Percentiles rank a stretch among this genome's conserved stretches.
These are phyloP conservation scores for Opeltia flavorubescens DNA, from an alignment of 495 filamentous ascomycete genomes.

Conservation along the genomic window DNA sequence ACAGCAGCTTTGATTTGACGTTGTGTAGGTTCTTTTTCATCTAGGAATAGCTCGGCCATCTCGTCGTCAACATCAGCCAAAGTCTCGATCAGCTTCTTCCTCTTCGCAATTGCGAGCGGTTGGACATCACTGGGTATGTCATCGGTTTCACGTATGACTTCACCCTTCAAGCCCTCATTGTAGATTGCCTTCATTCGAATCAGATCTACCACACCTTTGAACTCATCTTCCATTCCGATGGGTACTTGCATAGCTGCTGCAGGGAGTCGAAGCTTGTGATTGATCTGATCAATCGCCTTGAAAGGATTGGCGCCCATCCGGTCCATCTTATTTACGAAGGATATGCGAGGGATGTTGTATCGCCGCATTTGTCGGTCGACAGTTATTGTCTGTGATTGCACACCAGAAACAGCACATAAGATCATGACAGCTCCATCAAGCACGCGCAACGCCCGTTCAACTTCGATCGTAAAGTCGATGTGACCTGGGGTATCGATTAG, in stretches of 20 bases:
- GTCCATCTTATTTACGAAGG: constrained; percentile 99
- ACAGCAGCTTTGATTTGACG: constrained; percentile 84
- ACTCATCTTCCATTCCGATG: constrained; percentile 84
- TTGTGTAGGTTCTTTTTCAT: constrained; percentile 60
- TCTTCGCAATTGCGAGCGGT: constrained; percentile 61
- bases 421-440: constrained; percentile 98
- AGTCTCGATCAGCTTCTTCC: constrained; percentile 79
- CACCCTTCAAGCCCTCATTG: constrained; percentile 71
- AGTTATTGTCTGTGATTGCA: constrained; percentile 96
- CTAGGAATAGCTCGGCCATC: constrained; percentile 91
- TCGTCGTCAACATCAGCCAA: constrained; percentile 97
- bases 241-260: constrained; percentile 93
- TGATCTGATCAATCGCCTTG: constrained; percentile 95
- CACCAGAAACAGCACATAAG: constrained; percentile 90
- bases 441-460: constrained; percentile 89
- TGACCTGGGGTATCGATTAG: constrained; percentile 98
- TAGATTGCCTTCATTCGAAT: constrained; percentile 87
- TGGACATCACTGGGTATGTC: constrained; percentile 68
- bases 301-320: constrained; percentile 97
- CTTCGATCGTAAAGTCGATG: constrained; percentile 99
- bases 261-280: constrained; percentile 78
- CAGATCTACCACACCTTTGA: constrained; percentile 88
- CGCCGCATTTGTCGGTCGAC: constrained; percentile 98
- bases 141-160: constrained; percentile 54
- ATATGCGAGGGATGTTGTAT: constrained; percentile 91